Base-by-base conservation (phyloP, 768 basidiomycete species). In the Tulasnella calospora region DNA sequence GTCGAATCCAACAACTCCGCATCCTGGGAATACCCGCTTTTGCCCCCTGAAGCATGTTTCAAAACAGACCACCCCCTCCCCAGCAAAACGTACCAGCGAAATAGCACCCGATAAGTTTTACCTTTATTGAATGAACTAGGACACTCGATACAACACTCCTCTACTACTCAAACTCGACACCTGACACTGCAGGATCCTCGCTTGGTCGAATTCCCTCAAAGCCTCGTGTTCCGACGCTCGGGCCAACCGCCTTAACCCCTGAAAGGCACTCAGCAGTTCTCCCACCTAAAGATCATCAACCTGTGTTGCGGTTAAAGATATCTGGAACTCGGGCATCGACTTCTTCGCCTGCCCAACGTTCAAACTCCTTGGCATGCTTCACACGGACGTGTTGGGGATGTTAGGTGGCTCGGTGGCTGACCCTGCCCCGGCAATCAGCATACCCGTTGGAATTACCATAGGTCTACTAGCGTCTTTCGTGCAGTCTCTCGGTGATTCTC, bases 391-490 rank as follows among this genome's bases (percentile, higher is more conserved):
- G 61, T 67, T 67, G 61, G 61, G 61, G 61, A 19, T 67, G 61
- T 67, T 67, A 7, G 61, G 61, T 67, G 61, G 61, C 61, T 23
- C 61, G 30, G 61, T 67, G 61, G 61, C 35, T 51, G 76, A 77
- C 67, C 47, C 73, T 44, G 79, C 30, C 21, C 70, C 79, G 30
- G 30, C 61, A 23, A 70, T 80, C 35, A 79, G 71, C 79, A 79
- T 81, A 23, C 78, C 79, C 4, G 75, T 74, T 71, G 81, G 81
- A 13, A 81, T 81, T 44, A 77, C 61, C n/a, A 86, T 91, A 75
- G 95, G 95, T 35, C 89, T 98, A 55, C 83, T 94, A 17, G 93
- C 94, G 21, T 94, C 92, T 7, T 94, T 93, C 82, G 87, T 96
- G n/a, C 95, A 97, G 84, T 94, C 92, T 30, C 86, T 96, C 13